Base-by-base conservation (phyloP, 768 basidiomycete genomes). In the Pholiota molesta region DNA sequence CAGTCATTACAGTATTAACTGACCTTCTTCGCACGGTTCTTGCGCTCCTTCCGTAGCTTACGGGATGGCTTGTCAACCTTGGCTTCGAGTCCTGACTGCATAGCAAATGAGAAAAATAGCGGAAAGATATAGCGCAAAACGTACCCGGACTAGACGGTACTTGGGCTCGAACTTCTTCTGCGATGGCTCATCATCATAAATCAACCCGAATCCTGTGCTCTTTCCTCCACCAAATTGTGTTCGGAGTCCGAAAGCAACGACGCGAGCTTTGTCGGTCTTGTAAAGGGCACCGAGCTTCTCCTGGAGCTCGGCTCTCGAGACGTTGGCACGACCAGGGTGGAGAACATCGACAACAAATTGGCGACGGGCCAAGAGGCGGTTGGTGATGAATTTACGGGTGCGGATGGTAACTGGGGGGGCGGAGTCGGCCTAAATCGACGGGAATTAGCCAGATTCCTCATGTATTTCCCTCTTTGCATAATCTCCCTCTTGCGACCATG, bases 11-110 rank as follows among this genome's bases (percentile, higher is more conserved):
- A 62, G 40, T 26, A 55, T 26, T 21, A 28, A 40, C 62, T 19
- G 28, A 94, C 96, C 90, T 98, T 99, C 92, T 99, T 99, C 65
- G 92, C 87, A 75, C 97, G 90, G 82, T 99, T 99, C 88, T 99
- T 99, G 73, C 97, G 89, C 84, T 99, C 97, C 84, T 99, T 98
- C 79, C 97, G 91, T 79, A 99, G 88, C 78, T 99, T 99, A 73
- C 97, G 91, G 66, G 94, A 95, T 57, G 97, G 82, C 78, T 90
- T 94, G 45, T 94, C 92, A 65, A 90, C 88, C 82, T 98, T 97
- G 65, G 83, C 61, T 35, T 70, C 74, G 52, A 95, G 75, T 55
- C 91, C 90, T 66, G 83, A 86, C 93, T 94, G 65, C 42, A 66
- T 60, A 52, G 28, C 35, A 37, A 31, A 39, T 65, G 4, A 63